Percentiles rank a stretch among this genome's conserved stretches.
phyloP scores from a whole-genome alignment of 129 eudicot species.

The Escallonia rubra region DNA sequence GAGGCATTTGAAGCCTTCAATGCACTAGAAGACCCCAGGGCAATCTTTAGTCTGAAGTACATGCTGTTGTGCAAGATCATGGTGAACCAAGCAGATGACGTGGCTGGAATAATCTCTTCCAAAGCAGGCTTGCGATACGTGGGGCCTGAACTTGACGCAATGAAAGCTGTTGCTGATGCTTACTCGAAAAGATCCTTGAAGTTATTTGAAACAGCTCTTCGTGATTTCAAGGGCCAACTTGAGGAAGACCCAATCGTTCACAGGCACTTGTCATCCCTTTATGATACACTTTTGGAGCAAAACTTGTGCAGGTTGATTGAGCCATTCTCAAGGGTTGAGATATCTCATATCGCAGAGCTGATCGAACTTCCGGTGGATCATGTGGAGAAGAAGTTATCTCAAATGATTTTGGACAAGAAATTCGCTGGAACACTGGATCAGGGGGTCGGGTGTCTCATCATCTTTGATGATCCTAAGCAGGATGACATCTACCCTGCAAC shows the following conservation, averaged over 20 bases:
- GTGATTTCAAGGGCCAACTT: conserved; percentile 56
- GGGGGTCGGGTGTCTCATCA: conserved; percentile 73
- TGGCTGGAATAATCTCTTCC: conserved; percentile 73
- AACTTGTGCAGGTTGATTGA: conserved; percentile 73
- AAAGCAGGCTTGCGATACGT: conserved; percentile 62
- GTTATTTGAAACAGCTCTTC: conserved; percentile 61
- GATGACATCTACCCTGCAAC: conserved; percentile 75
- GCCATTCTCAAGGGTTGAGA: conserved; percentile 80
- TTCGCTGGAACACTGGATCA: conserved; percentile 84
- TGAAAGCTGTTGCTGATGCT: conserved; percentile 88
- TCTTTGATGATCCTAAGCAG: conserved; percentile 70
- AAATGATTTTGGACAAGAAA: conserved; percentile 78
- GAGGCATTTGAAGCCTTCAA: conserved; percentile 86
- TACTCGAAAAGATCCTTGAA: conserved; percentile 62
- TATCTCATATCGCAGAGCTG: conserved; percentile 62
- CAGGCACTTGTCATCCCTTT: conserved; percentile 64
- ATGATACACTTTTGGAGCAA: conserved; percentile 64
- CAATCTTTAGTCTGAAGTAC: conserved; percentile 70
- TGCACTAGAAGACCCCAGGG: conserved; percentile 70
- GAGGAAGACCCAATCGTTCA: conserved; percentile 88
- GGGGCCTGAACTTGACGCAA: conserved; percentile 82
- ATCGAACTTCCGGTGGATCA: conserved; percentile 70
- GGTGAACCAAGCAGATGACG: conserved; percentile 71
- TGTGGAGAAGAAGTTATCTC: conserved; percentile 79
- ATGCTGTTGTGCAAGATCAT: conserved; percentile 67